These are phyloP conservation scores for Podaxis sp. DNA, from an alignment of 768 basidiomycete species.

Conservation along the genomic window DNA sequence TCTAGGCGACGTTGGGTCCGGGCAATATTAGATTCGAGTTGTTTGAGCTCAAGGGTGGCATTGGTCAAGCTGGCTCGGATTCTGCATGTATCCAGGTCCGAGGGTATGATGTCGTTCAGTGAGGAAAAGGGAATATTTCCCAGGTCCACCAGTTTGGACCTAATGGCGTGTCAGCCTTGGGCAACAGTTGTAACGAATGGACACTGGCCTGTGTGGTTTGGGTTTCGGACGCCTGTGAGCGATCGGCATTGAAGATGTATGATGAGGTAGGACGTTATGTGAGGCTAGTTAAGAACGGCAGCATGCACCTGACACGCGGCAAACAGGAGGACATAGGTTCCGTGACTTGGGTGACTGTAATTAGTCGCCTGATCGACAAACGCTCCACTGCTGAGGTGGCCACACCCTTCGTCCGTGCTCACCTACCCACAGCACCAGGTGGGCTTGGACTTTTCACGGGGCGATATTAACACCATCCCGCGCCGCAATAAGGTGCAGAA, in stretches of 20 bases:
- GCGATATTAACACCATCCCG: no score
- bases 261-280: neutral
- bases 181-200: no score
- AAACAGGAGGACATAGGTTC: neutral
- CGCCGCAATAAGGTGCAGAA: no score
- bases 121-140: neutral
- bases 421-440: no score
- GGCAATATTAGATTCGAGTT: constrained; percentile 12
- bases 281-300: neutral
- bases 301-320: constrained; percentile 10
- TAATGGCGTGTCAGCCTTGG: neutral
- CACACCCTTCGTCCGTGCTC: no score
- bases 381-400: no score
- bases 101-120: constrained; percentile 10
- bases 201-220: constrained; percentile 1
- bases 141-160: constrained; percentile 10
- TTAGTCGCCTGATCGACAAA: no score
- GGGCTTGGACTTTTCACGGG: no score
- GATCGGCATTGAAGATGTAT: constrained; percentile 6
- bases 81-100: constrained; percentile 1
- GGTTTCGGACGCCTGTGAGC: constrained; percentile 3
- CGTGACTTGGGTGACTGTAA: constrained; percentile 7
- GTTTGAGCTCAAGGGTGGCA: constrained; percentile 8
- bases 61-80: constrained; percentile 5
- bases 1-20: constrained; percentile 8